Conservation (phyloP, 257 asterid genomes). For the Capsicum rhomboideum region DNA sequence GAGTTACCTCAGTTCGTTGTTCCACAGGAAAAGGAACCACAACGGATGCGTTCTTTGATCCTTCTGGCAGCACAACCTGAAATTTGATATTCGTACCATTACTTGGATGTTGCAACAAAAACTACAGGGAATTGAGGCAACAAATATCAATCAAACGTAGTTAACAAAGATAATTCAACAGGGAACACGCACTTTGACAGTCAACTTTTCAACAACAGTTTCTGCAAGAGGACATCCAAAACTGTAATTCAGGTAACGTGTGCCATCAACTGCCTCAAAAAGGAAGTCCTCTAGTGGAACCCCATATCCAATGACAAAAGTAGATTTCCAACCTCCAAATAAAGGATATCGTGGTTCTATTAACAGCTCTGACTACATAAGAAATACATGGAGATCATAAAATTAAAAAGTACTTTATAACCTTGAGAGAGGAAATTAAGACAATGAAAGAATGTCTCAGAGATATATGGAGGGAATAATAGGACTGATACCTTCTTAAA, state of each 20-base stretch:
- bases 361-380: slow-evolving; percentile 77
- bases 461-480: background rate
- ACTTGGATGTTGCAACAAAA: background rate
- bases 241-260: slow-evolving; percentile 83
- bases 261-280: slow-evolving; percentile 65
- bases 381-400: slow-evolving; percentile 1
- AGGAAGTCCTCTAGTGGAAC: slow-evolving; percentile 90
- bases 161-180: background rate
- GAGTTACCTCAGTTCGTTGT: slow-evolving; percentile 70
- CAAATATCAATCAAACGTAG: background rate
- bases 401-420: background rate
- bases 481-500: slow-evolving; percentile 61
- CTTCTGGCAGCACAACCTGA: slow-evolving; percentile 97
- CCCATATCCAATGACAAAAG: slow-evolving; percentile 83
- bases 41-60: slow-evolving; percentile 71
- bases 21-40: slow-evolving; percentile 59
- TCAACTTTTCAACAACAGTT: slow-evolving; percentile 84
- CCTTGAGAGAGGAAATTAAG: background rate
- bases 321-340: slow-evolving; percentile 99
- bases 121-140: slow-evolving; percentile 2
- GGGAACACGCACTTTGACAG: slow-evolving; percentile 48
- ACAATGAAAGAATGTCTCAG: background rate
- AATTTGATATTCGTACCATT: slow-evolving; percentile 17
- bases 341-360: slow-evolving; percentile 96
- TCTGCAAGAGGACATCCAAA: slow-evolving; percentile 88